Evolutionary conservation across 179 eudicot genomes (phyloP).

Genomic region (Silene noctiflora): DNA sequence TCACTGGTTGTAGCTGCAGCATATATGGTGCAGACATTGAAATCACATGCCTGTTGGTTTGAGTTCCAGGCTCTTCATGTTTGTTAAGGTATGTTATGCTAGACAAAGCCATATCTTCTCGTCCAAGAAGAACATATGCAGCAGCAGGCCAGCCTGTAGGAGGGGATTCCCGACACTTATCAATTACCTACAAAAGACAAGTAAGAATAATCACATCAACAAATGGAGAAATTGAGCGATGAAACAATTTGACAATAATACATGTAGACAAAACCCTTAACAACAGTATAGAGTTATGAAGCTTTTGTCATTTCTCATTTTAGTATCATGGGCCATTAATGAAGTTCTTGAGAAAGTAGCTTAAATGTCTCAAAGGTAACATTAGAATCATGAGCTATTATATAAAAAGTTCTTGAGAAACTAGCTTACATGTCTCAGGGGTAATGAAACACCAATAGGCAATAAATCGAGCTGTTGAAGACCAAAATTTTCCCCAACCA

Average conservation of each 20-base stretch:
- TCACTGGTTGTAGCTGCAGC: constrained; percentile 85
- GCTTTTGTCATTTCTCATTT: background rate
- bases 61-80: constrained; percentile 51
- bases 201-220: background rate
- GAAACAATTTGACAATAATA: background rate
- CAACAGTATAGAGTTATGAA: background rate
- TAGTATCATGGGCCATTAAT: background rate
- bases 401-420: background rate
- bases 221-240: background rate
- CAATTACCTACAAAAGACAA: constrained; percentile 56
- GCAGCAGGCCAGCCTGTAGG: constrained; percentile 96
- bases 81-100: constrained; percentile 48
- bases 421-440: constrained; percentile 80
- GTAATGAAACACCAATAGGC: constrained; percentile 93
- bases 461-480: constrained; percentile 88
- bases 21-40: constrained; percentile 90
- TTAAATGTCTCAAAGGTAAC: constrained; percentile 86
- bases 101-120: constrained; percentile 89
- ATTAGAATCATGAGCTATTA: background rate
- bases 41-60: constrained; percentile 51
- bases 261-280: background rate
- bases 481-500: constrained; percentile 97
- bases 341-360: constrained; percentile 21
- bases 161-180: constrained; percentile 95
- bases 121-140: constrained; percentile 97